A percentile compares a stretch with the other conserved stretches of the same genome.
phyloP scores from a whole-genome alignment of 2,329 filamentous ascomycete genomes.

The Aspergillus sp. region DNA sequence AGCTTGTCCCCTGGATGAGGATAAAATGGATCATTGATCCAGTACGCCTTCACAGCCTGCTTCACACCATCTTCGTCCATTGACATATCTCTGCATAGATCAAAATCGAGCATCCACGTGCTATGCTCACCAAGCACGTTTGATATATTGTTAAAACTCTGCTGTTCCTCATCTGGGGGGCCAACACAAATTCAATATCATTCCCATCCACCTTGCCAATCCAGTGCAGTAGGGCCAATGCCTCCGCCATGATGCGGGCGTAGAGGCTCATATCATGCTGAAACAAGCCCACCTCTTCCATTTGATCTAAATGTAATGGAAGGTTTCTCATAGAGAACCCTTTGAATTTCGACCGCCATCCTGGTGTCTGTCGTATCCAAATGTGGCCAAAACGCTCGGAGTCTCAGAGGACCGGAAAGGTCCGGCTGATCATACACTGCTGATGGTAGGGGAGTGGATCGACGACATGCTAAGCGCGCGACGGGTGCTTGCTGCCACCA shows the following conservation, averaged over 20 bases:
- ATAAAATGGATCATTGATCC: constrained; percentile 8
- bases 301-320: constrained; percentile 44
- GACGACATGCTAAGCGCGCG: too few relatives aligned
- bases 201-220: constrained; percentile 41
- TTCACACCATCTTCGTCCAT: constrained; percentile 36
- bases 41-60: constrained; percentile 39
- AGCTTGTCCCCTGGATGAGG: constrained; percentile 14
- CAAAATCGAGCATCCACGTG: constrained; percentile 45
- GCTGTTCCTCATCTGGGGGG: constrained; percentile 3
- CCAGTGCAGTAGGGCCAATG: constrained; percentile 47
- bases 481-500: too few relatives aligned
- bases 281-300: constrained; percentile 32
- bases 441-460: too few relatives aligned
- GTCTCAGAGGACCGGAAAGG: too few relatives aligned
- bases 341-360: constrained; percentile 12
- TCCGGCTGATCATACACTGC: too few relatives aligned
- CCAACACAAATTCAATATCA: constrained; percentile 51
- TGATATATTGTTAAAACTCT: background rate
- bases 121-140: constrained; percentile 25
- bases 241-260: constrained; percentile 41
- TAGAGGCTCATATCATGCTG: constrained; percentile 21
- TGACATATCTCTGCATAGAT: constrained; percentile 31
- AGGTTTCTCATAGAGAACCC: constrained; percentile 42
- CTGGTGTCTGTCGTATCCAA: background rate
- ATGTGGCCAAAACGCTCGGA: too few relatives aligned